Evolutionary conservation across 106 monocot species (phyloP).

Genomic region (Dioscorea alata): DNA sequence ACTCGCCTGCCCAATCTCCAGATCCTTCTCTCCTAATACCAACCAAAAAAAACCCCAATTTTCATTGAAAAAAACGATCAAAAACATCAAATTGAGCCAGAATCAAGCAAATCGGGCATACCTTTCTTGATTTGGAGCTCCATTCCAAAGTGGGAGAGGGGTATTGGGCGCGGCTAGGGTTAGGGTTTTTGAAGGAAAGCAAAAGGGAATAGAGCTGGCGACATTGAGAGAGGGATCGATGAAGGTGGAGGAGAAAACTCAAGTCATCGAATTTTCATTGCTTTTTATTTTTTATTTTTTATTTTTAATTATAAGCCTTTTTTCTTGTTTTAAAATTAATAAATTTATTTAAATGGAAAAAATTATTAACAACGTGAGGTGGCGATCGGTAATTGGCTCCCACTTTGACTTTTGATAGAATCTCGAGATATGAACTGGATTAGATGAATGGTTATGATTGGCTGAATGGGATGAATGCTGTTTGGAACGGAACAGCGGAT

Average conservation of each 20-base stretch:
- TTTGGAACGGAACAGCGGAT: no score
- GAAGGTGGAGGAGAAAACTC: no score
- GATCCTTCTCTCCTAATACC: conserved; percentile 4
- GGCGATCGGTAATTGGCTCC: no score
- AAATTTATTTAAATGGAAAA: no score
- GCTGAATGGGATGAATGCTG: no score
- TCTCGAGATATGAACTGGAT: no score
- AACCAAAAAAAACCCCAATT: background rate
- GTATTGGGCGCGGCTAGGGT: background rate
- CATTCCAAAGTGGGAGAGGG: background rate
- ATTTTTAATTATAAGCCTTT: no score
- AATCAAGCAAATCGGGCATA: background rate
- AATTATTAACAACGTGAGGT: no score
- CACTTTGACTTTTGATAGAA: no score
- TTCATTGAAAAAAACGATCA: background rate
- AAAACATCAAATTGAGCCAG: background rate
- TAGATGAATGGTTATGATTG: no score
- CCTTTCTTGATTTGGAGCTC: background rate
- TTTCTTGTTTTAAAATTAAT: no score
- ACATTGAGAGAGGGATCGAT: background rate
- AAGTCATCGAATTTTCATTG: no score
- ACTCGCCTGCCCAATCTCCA: conserved; percentile 6
- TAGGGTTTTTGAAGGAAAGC: background rate
- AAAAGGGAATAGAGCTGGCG: background rate
- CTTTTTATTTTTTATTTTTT: background rate